Evolutionary conservation across 441 rosid genomes (phyloP), one percentile per base, ranked within the genome.

Genomic region (Hura crepitans): DNA sequence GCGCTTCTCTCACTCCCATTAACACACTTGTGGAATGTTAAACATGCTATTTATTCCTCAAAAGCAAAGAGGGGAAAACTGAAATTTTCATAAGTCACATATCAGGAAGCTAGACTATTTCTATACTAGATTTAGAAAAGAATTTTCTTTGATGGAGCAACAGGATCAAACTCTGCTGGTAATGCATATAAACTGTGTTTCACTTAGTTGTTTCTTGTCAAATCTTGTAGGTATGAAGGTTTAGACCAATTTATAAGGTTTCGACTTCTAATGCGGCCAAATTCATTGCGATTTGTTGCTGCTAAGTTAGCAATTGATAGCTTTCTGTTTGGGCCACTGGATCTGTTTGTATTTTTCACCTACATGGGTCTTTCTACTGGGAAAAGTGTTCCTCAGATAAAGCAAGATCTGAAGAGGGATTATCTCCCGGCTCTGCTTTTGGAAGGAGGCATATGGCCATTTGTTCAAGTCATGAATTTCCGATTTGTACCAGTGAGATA

Each of bases 341-440:
- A 85, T 81, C 74, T 86, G 53, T 73, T 86, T 2, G 25, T 79
- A 50, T 86, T 86, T 66, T 83, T 86, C 77, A 65, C 89, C 6
- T 86, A 81, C 81, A 81, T 86, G 87, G 91, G 87, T 20, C 78
- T 86, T 65, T 76, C 86, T 13, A 30, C 79, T 6, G 88, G 91
- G 46, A 86, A 84, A 74, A 85, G 82, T 18, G 68, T 74, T 39
- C 77, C 80, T 4, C 83, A 84, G 68, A 71, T 83, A 55, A 83
- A 78, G 77, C 85, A 79, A 70, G 83, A 86, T 25, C 74, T 86
- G 66, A 82, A 78, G 79, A 82, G 88, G 79, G 86, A 86, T 71
- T 82, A 79, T 56, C 60, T 84, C 69, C 86, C 86, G 0, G 86
- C 83, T 63, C 75, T 84, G 42, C 65, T 84, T 43, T 23, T 84